A percentile compares a stretch with the other conserved stretches of the same genome.
Evolutionary conservation across 1,284 basidiomycete genomes (phyloP).

Genomic region (Ceratobasidium sp.): DNA sequence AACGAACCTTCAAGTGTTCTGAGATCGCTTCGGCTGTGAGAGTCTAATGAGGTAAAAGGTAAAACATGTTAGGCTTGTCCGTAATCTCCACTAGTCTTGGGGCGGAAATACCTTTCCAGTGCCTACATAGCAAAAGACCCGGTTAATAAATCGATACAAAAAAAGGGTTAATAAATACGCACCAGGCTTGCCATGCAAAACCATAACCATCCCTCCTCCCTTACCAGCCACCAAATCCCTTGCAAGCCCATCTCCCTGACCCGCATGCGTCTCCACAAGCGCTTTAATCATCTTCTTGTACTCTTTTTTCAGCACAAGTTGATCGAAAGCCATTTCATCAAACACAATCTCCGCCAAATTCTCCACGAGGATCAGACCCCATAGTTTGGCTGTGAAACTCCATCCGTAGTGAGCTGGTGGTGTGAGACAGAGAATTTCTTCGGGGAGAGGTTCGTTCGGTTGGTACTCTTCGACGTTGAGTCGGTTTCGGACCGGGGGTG

Average conservation of each 20-base stretch:
- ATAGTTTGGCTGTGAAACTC: conserved; percentile 34
- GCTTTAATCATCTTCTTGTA: conserved; percentile 45
- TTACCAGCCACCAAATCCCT: conserved; percentile 38
- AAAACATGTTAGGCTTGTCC: no score
- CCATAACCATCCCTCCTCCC: conserved; percentile 44
- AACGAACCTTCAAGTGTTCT: conserved; percentile 40
- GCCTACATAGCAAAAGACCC: not conserved
- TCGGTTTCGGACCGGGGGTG: not conserved
- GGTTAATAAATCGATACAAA: not conserved
- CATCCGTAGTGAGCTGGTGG: conserved; percentile 36
- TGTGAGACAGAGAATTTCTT: conserved; percentile 33
- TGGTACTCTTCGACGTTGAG: conserved; percentile 37
- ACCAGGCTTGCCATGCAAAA: conserved; percentile 43
- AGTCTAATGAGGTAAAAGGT: not conserved
- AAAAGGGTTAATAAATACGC: not conserved
- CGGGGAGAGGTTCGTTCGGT: conserved; percentile 26
- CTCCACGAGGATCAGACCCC: conserved; percentile 35
- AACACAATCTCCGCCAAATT: conserved; percentile 29
- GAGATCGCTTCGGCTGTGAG: conserved; percentile 43
- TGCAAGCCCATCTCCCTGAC: conserved; percentile 13
- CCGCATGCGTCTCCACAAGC: conserved; percentile 35
- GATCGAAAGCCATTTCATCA: conserved; percentile 41
- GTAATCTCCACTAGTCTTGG: no score
- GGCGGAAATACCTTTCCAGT: conserved; percentile 45
- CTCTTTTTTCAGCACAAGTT: conserved; percentile 34